Conservation (phyloP, 2,329 filamentous ascomycete species). For the Bipolaris oryzae region DNA sequence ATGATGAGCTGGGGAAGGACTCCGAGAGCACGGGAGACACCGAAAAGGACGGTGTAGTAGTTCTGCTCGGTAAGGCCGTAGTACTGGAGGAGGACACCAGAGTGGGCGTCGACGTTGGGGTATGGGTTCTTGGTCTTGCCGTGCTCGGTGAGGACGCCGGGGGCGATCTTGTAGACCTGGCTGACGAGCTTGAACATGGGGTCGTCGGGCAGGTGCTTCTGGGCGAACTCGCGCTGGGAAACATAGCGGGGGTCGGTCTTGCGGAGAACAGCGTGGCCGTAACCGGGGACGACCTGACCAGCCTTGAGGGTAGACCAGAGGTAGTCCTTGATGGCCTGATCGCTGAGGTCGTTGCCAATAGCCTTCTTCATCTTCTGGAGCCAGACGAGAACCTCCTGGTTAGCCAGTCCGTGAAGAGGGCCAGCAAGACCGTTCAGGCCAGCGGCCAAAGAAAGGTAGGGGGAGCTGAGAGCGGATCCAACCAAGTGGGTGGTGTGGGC, state of each 20-base stretch:
- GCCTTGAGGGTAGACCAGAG: slow-evolving; percentile 96
- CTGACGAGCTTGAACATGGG: slow-evolving; percentile 99
- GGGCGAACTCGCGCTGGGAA: slow-evolving; percentile 96
- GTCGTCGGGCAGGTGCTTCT: slow-evolving; percentile 91
- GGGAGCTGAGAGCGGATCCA: slow-evolving; percentile 93
- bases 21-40: slow-evolving; percentile 96
- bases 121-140: slow-evolving; percentile 99
- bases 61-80: slow-evolving; percentile 98
- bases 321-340: slow-evolving; percentile 97
- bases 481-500: slow-evolving; percentile 99
- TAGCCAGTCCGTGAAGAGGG: slow-evolving; percentile 97
- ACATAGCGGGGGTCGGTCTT: slow-evolving; percentile 99
- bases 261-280: slow-evolving; percentile 98
- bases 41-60: slow-evolving; percentile 99
- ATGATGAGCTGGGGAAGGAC: slow-evolving; percentile 99
- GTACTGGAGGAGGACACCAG: slow-evolving; percentile 98
- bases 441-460: slow-evolving; percentile 93
- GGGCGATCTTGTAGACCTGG: slow-evolving; percentile 99
- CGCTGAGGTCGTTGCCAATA: slow-evolving; percentile 91
- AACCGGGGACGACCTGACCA: slow-evolving; percentile 95
- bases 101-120: slow-evolving; percentile 99
- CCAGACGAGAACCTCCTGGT: slow-evolving; percentile 99
- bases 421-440: slow-evolving; percentile 98
- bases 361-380: slow-evolving; percentile 98
- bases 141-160: slow-evolving; percentile 96